Conservation (phyloP, 2,329 filamentous ascomycete species). For the Beauveria varroae region DNA sequence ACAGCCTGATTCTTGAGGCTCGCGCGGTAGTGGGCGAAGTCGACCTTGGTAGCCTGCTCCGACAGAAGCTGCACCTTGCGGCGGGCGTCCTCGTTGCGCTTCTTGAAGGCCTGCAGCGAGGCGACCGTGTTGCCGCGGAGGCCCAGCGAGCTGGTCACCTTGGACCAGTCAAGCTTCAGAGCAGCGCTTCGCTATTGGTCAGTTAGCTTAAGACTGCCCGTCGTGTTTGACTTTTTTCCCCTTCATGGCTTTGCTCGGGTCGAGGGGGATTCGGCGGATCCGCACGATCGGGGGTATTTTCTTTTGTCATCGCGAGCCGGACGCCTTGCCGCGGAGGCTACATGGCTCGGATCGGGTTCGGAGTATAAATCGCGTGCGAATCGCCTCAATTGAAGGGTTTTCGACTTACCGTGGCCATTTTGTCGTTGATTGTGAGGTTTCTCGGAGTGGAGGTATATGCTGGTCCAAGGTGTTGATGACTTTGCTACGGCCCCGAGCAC, state of each 20-base stretch:
- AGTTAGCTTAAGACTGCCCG: not conserved
- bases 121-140: slow-evolving; percentile 90
- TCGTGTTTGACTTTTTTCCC: not conserved
- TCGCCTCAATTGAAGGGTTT: slow-evolving; percentile 22
- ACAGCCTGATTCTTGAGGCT: slow-evolving; percentile 93
- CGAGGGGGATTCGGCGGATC: slow-evolving; percentile 13
- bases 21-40: slow-evolving; percentile 89
- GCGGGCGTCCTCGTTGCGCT: slow-evolving; percentile 97
- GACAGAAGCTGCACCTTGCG: slow-evolving; percentile 81
- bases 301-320: not conserved
- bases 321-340: not conserved
- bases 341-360: not conserved
- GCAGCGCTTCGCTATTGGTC: slow-evolving; percentile 80
- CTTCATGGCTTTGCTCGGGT: not conserved
- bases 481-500: slow-evolving; percentile 31
- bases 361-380: not conserved
- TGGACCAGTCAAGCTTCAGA: slow-evolving; percentile 98
- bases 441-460: slow-evolving; percentile 39
- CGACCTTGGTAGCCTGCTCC: slow-evolving; percentile 77
- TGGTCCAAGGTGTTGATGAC: slow-evolving; percentile 38
- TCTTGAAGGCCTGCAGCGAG: slow-evolving; percentile 94
- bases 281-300: not conserved
- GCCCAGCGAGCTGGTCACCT: slow-evolving; percentile 87
- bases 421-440: slow-evolving; percentile 42
- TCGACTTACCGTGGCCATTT: slow-evolving; percentile 62